Base-by-base conservation (phyloP, 2,329 filamentous ascomycete genomes). In the Fusarium falciforme region DNA sequence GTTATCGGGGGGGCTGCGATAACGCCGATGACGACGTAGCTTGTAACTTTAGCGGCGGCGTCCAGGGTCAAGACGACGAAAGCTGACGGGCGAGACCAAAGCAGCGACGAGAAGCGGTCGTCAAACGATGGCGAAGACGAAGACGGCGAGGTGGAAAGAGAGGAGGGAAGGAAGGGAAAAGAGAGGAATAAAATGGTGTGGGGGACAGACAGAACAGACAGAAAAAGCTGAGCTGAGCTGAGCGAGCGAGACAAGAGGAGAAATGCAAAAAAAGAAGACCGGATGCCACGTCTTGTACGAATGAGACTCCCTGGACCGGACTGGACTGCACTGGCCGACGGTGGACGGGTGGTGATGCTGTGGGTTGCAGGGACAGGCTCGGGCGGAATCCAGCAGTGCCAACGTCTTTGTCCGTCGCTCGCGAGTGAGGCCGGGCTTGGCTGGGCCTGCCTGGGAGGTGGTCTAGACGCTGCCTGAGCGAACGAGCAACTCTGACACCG, bases 261-360 rank as follows among this genome's bases (percentile, higher is more conserved):
- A 70, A 68, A 67, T 66, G 60, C 52, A 71, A 66, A 71, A 71
- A 73, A 68, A 72, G 72, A 70, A 66, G 47, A 54, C 47, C 60
- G 67, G 76, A 77, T 77, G 76, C 76, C 74, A 78, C 73, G 76
- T 72, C 76, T 77, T 69, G 74, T 76, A 74, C 65, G 72, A 75
- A 72, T 75, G 71, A 70, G 68, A 74, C 72, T 70, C 66, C 63
- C 61, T 75, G 55, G 69, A 47, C 58, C 60, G 44, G 55, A 54
- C 64, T 59, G 52, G 35, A 55, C 57, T 57, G 62, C 29, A 38
- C 54, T 52, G 64, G 64, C 59, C 59, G 59, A 60, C 65, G 60
- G 67, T 27, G 63, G 68, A 64, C 57, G 57, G 70, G 61, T 73
- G 72, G 68, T 74, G 74, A 78, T 78, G 76, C 68, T 76, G 65